Conservation (phyloP, 768 basidiomycete genomes). For the Panellus pusillus region DNA sequence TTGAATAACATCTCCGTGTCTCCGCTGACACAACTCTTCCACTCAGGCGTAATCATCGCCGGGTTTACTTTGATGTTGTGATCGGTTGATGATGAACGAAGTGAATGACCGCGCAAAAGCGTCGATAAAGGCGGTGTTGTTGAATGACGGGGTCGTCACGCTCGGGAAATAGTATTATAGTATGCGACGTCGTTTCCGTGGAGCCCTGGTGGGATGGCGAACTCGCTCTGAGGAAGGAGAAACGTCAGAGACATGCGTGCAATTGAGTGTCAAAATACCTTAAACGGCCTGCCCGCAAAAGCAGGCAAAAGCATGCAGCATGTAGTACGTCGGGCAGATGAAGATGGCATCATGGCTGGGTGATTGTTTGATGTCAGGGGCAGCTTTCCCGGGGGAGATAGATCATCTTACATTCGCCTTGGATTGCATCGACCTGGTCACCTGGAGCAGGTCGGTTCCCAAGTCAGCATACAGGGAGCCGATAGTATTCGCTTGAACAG, state of each 20-base stretch:
- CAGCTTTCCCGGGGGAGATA: not conserved
- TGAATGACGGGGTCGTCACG: slow-evolving; percentile 4
- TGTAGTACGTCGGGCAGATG: slow-evolving; percentile 34
- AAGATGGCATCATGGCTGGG: slow-evolving; percentile 36
- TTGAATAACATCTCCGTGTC: slow-evolving; percentile 13
- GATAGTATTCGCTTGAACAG: not conserved
- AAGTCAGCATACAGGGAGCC: slow-evolving; percentile 18
- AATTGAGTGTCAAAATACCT: slow-evolving; percentile 6
- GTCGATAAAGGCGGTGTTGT: slow-evolving; percentile 10
- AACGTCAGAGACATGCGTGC: no score
- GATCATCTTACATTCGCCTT: slow-evolving; percentile 29
- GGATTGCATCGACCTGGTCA: slow-evolving; percentile 18
- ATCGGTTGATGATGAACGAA: slow-evolving; percentile 5
- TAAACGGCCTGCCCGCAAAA: slow-evolving; percentile 30
- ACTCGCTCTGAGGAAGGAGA: slow-evolving; percentile 27
- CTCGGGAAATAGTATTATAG: slow-evolving; percentile 31
- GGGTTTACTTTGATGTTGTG: slow-evolving; percentile 2
- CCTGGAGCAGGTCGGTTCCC: slow-evolving; percentile 19
- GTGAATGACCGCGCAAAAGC: slow-evolving; percentile 14
- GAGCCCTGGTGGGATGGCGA: slow-evolving; percentile 26
- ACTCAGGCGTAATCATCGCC: slow-evolving; percentile 3
- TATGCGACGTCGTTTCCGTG: slow-evolving; percentile 28
- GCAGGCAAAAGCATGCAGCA: slow-evolving; percentile 31
- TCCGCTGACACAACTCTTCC: not conserved
- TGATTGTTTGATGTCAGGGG: not conserved